Evolutionary conservation across 2,329 filamentous ascomycete genomes (phyloP).

Genomic region (Daldinia sp.): DNA sequence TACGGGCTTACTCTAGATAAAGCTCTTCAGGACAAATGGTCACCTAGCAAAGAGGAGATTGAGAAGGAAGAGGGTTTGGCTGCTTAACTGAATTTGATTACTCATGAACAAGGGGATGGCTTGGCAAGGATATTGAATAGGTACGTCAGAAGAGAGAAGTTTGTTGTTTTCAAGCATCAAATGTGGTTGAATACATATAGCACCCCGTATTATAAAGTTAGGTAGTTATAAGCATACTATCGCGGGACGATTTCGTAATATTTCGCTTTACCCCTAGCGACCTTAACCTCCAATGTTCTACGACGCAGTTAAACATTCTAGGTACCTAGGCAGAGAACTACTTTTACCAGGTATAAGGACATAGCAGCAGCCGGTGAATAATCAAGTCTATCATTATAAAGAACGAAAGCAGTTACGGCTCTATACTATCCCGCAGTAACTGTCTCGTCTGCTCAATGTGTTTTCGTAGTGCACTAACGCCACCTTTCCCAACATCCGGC

Average conservation of each 20-base stretch:
- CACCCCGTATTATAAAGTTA: no score
- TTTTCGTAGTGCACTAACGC: constrained; percentile 10
- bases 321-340: no score
- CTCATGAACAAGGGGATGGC: no score
- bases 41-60: constrained; percentile 56
- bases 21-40: constrained; percentile 61
- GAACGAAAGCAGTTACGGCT: not conserved
- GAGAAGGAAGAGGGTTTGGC: constrained; percentile 53
- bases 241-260: no score
- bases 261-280: no score
- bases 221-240: no score
- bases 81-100: constrained; percentile 4
- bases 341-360: not conserved
- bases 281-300: no score
- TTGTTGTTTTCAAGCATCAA: not conserved
- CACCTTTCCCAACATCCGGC: constrained; percentile 12
- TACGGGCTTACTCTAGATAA: constrained; percentile 54
- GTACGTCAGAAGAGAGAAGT: no score
- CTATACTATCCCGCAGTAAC: constrained; percentile 12
- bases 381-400: not conserved
- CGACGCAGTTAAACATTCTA: no score
- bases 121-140: no score
- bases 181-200: no score
- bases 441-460: constrained; percentile 5
- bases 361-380: not conserved